These are phyloP conservation scores for Neonectria neomacrospora DNA, from an alignment of 2,329 filamentous ascomycete genomes.

Conservation along the genomic window DNA sequence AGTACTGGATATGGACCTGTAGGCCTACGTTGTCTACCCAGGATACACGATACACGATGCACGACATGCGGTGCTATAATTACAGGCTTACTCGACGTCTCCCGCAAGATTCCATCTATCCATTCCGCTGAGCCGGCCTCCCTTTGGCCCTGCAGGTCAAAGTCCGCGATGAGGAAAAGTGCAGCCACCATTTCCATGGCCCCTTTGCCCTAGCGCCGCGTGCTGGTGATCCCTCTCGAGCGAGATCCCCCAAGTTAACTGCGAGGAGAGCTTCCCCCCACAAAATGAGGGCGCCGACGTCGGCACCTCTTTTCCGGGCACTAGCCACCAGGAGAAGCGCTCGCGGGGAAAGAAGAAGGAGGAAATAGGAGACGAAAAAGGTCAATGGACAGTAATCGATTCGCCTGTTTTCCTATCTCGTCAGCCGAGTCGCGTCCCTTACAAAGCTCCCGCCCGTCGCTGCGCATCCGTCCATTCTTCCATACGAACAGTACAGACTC, in stretches of 20 bases:
- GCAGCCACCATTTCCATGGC: conserved; percentile 5
- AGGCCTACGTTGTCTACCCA: too few species aligned
- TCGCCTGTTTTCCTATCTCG: not conserved
- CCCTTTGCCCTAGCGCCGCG: conserved; percentile 36
- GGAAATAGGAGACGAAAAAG: conserved; percentile 8
- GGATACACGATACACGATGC: too few species aligned
- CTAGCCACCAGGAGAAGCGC: conserved; percentile 16
- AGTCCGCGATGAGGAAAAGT: not conserved
- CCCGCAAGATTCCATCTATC: not conserved
- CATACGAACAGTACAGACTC: not conserved
- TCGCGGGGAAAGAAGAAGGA: conserved; percentile 3
- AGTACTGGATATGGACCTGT: too few species aligned
- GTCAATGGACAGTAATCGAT: conserved; percentile 18
- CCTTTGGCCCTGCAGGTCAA: conserved; percentile 1
- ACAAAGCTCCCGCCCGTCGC: not conserved
- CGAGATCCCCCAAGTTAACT: not conserved
- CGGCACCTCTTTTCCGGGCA: conserved; percentile 35
- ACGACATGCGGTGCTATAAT: not conserved
- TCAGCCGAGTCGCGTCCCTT: conserved; percentile 7
- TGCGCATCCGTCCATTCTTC: not conserved
- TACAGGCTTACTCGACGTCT: not conserved
- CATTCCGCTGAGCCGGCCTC: not conserved
- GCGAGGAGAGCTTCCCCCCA: conserved; percentile 12
- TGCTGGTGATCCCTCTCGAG: not conserved
- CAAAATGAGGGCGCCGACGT: conserved; percentile 38